phyloP scores from a whole-genome alignment of 192 early-diverging fungal genomes.

The Ramicandelaber brevisporus region DNA sequence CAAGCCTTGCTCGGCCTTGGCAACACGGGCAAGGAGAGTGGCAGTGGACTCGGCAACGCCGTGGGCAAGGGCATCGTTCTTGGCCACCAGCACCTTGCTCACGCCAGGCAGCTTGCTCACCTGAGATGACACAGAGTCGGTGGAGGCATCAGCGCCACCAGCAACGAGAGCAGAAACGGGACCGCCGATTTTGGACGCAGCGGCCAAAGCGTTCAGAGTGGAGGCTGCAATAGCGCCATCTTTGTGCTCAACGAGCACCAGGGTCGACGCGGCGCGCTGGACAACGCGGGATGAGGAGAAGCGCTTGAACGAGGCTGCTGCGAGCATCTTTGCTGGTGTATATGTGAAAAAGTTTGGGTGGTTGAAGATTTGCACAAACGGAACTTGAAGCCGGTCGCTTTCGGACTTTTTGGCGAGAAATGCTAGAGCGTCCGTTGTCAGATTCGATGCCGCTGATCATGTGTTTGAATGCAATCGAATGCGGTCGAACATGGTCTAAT shows the following conservation, averaged over 20 bases:
- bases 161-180: constrained; percentile 73
- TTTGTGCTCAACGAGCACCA: constrained; percentile 79
- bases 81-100: constrained; percentile 63
- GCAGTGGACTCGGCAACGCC: constrained; percentile 59
- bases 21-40: constrained; percentile 34
- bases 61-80: constrained; percentile 52
- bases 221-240: constrained; percentile 36
- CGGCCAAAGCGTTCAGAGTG: constrained; percentile 68
- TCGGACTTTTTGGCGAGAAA: no score
- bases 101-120: constrained; percentile 40
- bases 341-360: no score
- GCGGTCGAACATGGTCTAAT: no score
- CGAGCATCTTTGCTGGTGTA: no score
- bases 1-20: constrained; percentile 37
- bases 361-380: no score
- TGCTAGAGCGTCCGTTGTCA: no score
- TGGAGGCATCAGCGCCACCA: constrained; percentile 37
- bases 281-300: no score
- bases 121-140: constrained; percentile 22
- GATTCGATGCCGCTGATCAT: no score
- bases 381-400: no score
- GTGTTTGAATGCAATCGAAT: no score
- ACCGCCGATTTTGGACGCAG: constrained; percentile 57
- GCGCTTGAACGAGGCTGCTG: no score
- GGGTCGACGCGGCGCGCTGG: no score